A percentile compares a stretch with the other conserved stretches of the same genome.
phyloP scores from a whole-genome alignment of 345 rosid genomes.

The Mercurialis annua region DNA sequence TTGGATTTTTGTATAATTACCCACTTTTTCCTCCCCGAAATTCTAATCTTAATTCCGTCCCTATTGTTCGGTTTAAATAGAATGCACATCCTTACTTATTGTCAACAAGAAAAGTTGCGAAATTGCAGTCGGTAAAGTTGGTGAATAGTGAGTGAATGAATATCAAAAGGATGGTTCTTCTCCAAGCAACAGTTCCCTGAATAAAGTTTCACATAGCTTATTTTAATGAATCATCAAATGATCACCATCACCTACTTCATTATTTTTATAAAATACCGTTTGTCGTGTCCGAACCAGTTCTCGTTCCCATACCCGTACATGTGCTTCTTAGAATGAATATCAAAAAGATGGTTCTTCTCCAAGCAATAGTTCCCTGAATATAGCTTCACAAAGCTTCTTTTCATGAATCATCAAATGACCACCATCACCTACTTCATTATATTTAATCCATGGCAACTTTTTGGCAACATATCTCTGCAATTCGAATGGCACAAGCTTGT shows the following conservation, averaged over 20 bases:
- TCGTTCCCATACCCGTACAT: too few relatives aligned
- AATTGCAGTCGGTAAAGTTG: too few relatives aligned
- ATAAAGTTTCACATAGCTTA: conserved; percentile 13
- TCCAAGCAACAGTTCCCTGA: conserved; percentile 15
- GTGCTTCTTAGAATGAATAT: neutral
- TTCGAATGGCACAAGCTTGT: conserved; percentile 29
- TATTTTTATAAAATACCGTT: too few relatives aligned
- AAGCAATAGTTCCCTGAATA: conserved; percentile 15
- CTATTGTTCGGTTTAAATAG: too few relatives aligned
- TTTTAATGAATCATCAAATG: conserved; percentile 14
- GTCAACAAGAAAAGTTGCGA: too few relatives aligned
- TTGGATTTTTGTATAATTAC: too few relatives aligned
- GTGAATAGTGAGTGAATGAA: too few relatives aligned
- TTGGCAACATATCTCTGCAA: conserved; percentile 19
- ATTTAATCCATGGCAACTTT: conserved; percentile 20
- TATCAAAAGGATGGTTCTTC: neutral
- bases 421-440: conserved; percentile 22
- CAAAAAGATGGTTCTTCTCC: neutral
- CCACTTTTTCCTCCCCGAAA: too few relatives aligned
- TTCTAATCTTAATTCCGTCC: too few relatives aligned
- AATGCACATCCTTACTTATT: too few relatives aligned
- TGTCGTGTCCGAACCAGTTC: too few relatives aligned
- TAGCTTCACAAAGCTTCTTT: conserved; percentile 13
- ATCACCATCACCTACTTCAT: conserved; percentile 23
- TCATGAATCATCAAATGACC: conserved; percentile 19